Evolutionary conservation across 768 basidiomycete genomes (phyloP).

Genomic region (Asterophora lycoperdoides): DNA sequence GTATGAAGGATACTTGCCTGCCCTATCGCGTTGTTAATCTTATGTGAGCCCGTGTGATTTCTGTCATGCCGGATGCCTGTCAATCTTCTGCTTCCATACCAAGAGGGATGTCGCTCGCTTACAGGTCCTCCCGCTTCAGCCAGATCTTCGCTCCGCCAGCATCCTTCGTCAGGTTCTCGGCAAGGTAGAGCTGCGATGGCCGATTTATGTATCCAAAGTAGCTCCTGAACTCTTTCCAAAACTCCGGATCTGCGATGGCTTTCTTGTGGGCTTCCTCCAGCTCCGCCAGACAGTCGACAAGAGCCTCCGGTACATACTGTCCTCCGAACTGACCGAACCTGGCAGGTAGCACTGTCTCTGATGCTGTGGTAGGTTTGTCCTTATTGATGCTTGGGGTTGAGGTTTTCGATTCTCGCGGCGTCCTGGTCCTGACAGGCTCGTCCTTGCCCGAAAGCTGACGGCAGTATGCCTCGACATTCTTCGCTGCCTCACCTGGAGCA

Average conservation of each 20-base stretch:
- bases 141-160: slow-evolving; percentile 95
- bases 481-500: slow-evolving; percentile 40
- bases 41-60: slow-evolving; percentile 98
- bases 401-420: slow-evolving; percentile 24
- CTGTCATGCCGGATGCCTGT: slow-evolving; percentile 31
- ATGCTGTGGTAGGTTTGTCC: slow-evolving; percentile 27
- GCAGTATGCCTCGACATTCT: slow-evolving; percentile 68
- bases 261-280: slow-evolving; percentile 86
- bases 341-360: slow-evolving; percentile 57
- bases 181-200: slow-evolving; percentile 87
- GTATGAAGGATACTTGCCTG: slow-evolving; percentile 47
- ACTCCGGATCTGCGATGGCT: slow-evolving; percentile 83
- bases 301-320: slow-evolving; percentile 93
- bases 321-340: slow-evolving; percentile 96
- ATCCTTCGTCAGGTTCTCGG: slow-evolving; percentile 84
- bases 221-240: slow-evolving; percentile 87
- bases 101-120: slow-evolving; percentile 22
- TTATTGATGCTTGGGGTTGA: slow-evolving; percentile 26
- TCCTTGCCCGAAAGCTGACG: slow-evolving; percentile 55
- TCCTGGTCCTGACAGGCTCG: slow-evolving; percentile 31
- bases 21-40: slow-evolving; percentile 98
- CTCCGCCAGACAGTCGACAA: slow-evolving; percentile 90
- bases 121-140: slow-evolving; percentile 96
- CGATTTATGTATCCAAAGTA: slow-evolving; percentile 94
- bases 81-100: slow-evolving; percentile 4